These are phyloP conservation scores for Penicillium sp. DNA, from an alignment of 2,329 filamentous ascomycete species.

Conservation along the genomic window DNA sequence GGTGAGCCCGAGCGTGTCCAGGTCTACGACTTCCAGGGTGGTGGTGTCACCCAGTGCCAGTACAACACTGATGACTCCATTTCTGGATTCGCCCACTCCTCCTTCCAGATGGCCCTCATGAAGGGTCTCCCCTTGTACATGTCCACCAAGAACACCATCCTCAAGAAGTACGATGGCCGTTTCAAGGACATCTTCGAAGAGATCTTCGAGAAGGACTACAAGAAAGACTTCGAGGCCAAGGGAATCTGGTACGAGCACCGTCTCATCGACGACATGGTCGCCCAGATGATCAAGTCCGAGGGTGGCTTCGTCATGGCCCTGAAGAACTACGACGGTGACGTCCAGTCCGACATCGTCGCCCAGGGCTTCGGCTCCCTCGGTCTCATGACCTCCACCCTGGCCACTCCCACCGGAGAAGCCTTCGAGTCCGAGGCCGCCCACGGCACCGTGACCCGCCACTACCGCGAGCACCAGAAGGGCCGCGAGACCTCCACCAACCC, in stretches of 20 bases:
- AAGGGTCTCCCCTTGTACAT: constrained; percentile 95
- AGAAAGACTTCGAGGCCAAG: constrained; percentile 84
- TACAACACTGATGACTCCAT: constrained; percentile 99
- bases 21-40: constrained; percentile 85
- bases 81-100: constrained; percentile 89
- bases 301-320: constrained; percentile 97
- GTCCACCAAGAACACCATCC: constrained; percentile 99
- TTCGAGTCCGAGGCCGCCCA: constrained; percentile 98
- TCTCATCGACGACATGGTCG: constrained; percentile 99
- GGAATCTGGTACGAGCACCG: constrained; percentile 99
- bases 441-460: constrained; percentile 97
- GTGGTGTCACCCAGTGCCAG: constrained; percentile 88
- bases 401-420: constrained; percentile 94
- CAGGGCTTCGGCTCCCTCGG: constrained; percentile 98
- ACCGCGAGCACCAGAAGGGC: constrained; percentile 98
- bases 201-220: constrained; percentile 86
- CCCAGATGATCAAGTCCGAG: constrained; percentile 99
- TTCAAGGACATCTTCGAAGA: constrained; percentile 99
- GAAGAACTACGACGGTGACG: constrained; percentile 99
- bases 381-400: constrained; percentile 96
- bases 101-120: constrained; percentile 89
- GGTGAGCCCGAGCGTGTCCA: constrained; percentile 81
- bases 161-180: constrained; percentile 97
- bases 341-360: constrained; percentile 97
- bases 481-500: constrained; percentile 97